These are phyloP conservation scores for Thielaviopsis euricoi DNA, from an alignment of 2,329 filamentous ascomycete species.

Conservation along the genomic window DNA sequence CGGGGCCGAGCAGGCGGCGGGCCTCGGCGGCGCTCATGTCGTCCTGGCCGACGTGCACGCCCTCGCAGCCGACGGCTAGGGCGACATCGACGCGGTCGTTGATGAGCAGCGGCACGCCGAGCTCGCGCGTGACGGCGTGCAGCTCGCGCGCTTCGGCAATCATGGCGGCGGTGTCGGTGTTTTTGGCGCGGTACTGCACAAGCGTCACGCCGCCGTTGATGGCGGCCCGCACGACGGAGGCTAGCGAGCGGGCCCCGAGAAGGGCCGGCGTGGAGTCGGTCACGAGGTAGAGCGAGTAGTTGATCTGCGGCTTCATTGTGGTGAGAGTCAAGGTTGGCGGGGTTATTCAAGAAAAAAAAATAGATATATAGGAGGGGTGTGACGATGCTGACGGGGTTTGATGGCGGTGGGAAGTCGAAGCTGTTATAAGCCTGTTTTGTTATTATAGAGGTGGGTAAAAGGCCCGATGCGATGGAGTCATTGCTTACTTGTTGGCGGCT, in stretches of 20 bases:
- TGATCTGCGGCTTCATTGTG: constrained; percentile 16
- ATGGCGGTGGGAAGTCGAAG: too few species aligned
- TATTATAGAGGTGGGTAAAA: too few species aligned
- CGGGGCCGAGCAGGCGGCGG: constrained; percentile 52
- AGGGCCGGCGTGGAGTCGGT: constrained; percentile 84
- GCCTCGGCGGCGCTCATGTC: constrained; percentile 64
- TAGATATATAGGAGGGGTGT: too few species aligned
- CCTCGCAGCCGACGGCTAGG: constrained; percentile 69
- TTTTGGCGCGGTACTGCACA: constrained; percentile 86
- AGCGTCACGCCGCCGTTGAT: constrained; percentile 66
- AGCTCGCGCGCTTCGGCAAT: constrained; percentile 55
- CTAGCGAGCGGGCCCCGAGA: constrained; percentile 54
- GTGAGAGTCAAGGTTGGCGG: too few species aligned
- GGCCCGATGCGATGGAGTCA: too few species aligned
- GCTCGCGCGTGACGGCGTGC: constrained; percentile 50
- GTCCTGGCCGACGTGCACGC: constrained; percentile 89
- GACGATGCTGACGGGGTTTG: too few species aligned
- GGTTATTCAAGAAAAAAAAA: too few species aligned
- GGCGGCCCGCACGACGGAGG: constrained; percentile 57
- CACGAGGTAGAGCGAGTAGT: constrained; percentile 79
- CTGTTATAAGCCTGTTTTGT: too few species aligned
- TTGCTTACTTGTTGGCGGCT: too few species aligned
- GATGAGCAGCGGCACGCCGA: constrained; percentile 67
- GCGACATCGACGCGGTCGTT: constrained; percentile 90
- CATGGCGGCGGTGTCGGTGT: constrained; percentile 53